Evolutionary conservation across 2,329 filamentous ascomycete species (phyloP).

Genomic region (Diplodia sapinea): DNA sequence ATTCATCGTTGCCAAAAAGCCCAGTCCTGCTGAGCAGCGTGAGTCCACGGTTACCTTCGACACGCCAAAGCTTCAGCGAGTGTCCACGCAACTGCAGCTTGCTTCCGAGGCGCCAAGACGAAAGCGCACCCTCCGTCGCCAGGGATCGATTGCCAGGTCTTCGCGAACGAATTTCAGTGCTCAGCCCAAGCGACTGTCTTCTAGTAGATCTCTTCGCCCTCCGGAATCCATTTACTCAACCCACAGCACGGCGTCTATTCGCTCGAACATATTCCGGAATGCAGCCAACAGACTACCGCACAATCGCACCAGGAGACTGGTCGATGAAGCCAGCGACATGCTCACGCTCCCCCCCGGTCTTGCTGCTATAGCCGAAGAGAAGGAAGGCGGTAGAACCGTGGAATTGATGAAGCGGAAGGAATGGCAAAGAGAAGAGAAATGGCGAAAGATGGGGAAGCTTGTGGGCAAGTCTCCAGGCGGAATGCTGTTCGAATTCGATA

Average conservation of each 20-base stretch:
- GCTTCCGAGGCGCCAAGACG: constrained; percentile 62
- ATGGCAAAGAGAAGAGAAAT: constrained; percentile 68
- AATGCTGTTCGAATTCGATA: constrained; percentile 79
- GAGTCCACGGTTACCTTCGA: constrained; percentile 41
- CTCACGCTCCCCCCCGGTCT: constrained; percentile 62
- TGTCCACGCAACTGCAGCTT: constrained; percentile 64
- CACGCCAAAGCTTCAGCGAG: constrained; percentile 59
- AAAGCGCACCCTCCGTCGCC: constrained; percentile 58
- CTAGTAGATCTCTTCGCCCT: constrained; percentile 53
- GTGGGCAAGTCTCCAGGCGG: constrained; percentile 51
- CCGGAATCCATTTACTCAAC: constrained; percentile 47
- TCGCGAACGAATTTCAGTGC: constrained; percentile 40
- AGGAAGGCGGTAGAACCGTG: constrained; percentile 56
- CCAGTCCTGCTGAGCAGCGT: constrained; percentile 45
- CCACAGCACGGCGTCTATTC: constrained; percentile 47
- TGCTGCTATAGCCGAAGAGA: constrained; percentile 49
- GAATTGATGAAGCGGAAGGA: constrained; percentile 63
- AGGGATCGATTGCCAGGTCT: constrained; percentile 55
- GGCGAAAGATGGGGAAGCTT: constrained; percentile 68
- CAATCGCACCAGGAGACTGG: constrained; percentile 59
- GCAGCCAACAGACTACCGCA: constrained; percentile 60
- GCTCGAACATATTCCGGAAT: constrained; percentile 55
- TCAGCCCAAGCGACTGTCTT: constrained; percentile 50
- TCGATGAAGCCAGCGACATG: constrained; percentile 69
- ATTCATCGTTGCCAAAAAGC: constrained; percentile 61